These are phyloP conservation scores for Chenopodium quinoa DNA, from an alignment of 148 eudicot species.

Conservation along the genomic window DNA sequence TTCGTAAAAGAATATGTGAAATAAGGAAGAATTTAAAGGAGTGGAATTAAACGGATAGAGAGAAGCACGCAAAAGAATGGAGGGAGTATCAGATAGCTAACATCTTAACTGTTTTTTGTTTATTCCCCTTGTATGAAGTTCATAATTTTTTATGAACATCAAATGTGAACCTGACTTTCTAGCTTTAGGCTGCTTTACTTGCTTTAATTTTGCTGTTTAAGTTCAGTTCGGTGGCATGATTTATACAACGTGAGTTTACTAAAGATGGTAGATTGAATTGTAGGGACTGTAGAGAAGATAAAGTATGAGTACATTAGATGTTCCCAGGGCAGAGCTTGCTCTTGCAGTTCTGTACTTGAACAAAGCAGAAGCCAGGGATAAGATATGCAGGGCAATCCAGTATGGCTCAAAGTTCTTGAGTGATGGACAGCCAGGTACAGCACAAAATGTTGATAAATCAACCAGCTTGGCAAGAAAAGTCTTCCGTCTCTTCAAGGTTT, in stretches of 20 bases:
- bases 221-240: not conserved
- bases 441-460: constrained; percentile 88
- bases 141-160: not conserved
- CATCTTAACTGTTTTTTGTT: too few relatives aligned
- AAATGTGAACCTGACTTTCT: not conserved
- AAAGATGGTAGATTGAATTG: constrained; percentile 3
- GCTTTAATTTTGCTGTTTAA: not conserved
- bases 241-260: not conserved
- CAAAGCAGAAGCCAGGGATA: constrained; percentile 99
- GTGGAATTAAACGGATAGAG: too few relatives aligned
- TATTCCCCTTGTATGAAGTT: not conserved
- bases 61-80: too few relatives aligned
- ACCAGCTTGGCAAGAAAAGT: constrained; percentile 97
- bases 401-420: constrained; percentile 96
- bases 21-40: too few relatives aligned
- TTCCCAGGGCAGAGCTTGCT: constrained; percentile 79
- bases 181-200: not conserved
- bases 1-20: too few relatives aligned
- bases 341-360: constrained; percentile 77
- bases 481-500: constrained; percentile 95
- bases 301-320: constrained; percentile 71
- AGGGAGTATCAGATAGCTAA: too few relatives aligned
- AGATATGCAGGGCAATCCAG: constrained; percentile 98
- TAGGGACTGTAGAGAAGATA: constrained; percentile 28
- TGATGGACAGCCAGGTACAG: constrained; percentile 93